phyloP scores from a whole-genome alignment of 306 rosid genomes.

The Dryas octopetala region DNA sequence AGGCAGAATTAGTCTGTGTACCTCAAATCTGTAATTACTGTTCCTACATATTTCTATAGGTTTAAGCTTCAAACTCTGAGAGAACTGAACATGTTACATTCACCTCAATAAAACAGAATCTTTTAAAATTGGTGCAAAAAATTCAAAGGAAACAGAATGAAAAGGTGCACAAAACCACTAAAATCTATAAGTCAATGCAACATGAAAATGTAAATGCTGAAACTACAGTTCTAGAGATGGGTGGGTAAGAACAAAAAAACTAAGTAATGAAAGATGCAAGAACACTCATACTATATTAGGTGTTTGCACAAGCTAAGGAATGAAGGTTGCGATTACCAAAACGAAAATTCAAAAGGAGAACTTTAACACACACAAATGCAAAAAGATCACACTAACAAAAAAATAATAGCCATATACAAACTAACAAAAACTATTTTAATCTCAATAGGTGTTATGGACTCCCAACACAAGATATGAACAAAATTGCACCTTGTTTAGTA shows the following conservation, averaged over 20 bases:
- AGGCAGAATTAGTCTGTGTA: background rate
- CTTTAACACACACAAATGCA: background rate
- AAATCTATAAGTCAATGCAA: background rate
- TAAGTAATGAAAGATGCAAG: background rate
- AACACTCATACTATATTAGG: background rate
- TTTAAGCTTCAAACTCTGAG: too few relatives aligned
- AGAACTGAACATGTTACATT: too few relatives aligned
- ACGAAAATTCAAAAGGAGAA: background rate
- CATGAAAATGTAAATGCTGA: background rate
- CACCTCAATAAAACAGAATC: too few relatives aligned
- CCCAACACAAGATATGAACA: constrained; percentile 1
- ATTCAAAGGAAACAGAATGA: background rate
- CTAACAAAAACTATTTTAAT: background rate
- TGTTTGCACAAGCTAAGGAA: background rate
- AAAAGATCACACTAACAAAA: background rate
- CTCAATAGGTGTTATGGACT: background rate
- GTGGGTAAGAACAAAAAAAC: background rate
- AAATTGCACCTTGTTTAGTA: constrained; percentile 75
- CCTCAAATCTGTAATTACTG: too few relatives aligned
- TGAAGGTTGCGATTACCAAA: background rate
- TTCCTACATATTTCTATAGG: too few relatives aligned
- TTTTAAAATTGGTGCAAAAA: too few relatives aligned
- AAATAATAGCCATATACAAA: background rate
- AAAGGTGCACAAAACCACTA: background rate
- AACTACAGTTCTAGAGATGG: background rate